These are phyloP conservation scores for Pythium coloratum DNA, from an alignment of 352 stramenopile species.

Conservation along the genomic window DNA sequence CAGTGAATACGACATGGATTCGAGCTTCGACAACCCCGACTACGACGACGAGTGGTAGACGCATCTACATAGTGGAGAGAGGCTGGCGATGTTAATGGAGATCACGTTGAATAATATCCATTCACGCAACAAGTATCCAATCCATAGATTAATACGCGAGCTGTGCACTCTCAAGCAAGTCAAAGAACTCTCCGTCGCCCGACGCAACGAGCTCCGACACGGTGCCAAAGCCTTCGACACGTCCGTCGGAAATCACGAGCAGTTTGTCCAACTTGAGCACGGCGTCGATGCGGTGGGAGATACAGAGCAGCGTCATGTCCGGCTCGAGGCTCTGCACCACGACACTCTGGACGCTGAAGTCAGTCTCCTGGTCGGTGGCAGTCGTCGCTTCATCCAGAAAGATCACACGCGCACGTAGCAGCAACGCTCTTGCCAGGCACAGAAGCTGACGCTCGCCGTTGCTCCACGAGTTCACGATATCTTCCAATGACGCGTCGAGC, in stretches of 20 bases:
- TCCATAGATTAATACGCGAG: conserved; percentile 23
- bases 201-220: conserved; percentile 23
- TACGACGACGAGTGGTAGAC: neutral
- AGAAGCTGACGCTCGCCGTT: conserved; percentile 94
- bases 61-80: neutral
- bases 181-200: conserved; percentile 30
- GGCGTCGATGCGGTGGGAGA: conserved; percentile 93
- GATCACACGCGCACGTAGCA: conserved; percentile 86
- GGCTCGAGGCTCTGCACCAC: conserved; percentile 87
- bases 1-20: conserved; percentile 1
- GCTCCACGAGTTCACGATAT: conserved; percentile 90
- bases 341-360: conserved; percentile 66
- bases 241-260: conserved; percentile 86
- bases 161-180: conserved; percentile 30
- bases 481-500: conserved; percentile 34
- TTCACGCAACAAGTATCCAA: neutral
- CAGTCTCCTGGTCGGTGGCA: conserved; percentile 68
- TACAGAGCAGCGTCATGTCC: conserved; percentile 91
- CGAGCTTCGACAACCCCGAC: neutral
- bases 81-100: no score
- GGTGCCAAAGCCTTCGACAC: conserved; percentile 40
- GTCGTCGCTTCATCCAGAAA: conserved; percentile 96
- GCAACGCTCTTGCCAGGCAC: conserved; percentile 90
- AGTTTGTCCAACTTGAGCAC: conserved; percentile 93
- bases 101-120: neutral